Conservation (phyloP, 2,329 filamentous ascomycete species). For the Tolypocladium ophioglossoides region DNA sequence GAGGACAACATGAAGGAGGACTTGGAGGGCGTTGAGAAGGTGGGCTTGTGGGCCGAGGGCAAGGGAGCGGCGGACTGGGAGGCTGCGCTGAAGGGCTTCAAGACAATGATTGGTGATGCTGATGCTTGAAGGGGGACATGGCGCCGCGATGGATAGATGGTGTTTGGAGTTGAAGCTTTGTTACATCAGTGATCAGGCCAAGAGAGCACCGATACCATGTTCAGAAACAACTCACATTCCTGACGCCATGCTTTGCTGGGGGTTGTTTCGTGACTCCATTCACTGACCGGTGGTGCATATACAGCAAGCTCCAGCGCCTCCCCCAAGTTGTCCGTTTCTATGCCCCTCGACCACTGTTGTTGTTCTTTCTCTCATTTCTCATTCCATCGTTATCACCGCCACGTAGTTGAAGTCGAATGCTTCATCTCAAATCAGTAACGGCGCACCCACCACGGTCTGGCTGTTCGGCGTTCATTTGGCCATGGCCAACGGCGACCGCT, state of each 20-base stretch:
- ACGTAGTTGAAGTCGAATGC: background rate
- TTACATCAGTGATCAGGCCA: background rate
- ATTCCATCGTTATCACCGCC: background rate
- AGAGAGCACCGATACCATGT: background rate
- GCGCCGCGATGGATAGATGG: background rate
- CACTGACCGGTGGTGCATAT: background rate
- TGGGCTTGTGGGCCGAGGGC: conserved; percentile 31
- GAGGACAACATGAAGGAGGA: conserved; percentile 39
- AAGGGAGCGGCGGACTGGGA: conserved; percentile 38
- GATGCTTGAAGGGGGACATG: conserved; percentile 5
- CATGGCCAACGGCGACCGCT: background rate
- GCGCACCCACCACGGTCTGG: no score
- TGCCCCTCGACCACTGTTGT: no score
- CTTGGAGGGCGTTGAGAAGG: conserved; percentile 28
- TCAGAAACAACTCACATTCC: no score
- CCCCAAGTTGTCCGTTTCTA: background rate
- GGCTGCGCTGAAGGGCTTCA: conserved; percentile 36
- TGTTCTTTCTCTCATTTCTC: background rate
- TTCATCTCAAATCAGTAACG: no score
- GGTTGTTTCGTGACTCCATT: background rate
- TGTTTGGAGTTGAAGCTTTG: background rate
- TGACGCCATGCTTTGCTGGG: background rate
- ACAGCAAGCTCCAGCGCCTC: background rate
- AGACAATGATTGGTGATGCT: conserved; percentile 18
- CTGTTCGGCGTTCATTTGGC: background rate